Conservation (phyloP, 2,329 filamentous ascomycete genomes). For the Pseudocercospora macadamiae region DNA sequence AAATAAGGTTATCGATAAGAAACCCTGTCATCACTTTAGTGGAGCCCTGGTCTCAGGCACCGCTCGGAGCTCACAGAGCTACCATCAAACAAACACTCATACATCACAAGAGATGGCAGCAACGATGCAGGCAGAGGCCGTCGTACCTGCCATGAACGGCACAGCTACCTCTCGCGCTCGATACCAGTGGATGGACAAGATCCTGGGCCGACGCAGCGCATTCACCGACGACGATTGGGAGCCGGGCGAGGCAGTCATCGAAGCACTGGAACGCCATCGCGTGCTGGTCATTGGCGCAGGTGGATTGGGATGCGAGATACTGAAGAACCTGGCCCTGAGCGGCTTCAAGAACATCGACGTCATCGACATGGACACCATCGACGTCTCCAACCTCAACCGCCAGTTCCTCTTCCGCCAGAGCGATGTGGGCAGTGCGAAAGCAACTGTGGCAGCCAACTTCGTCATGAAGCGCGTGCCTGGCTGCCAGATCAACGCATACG, state of each 20-base stretch:
- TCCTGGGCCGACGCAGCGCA: slow-evolving; percentile 76
- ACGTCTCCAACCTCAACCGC: slow-evolving; percentile 96
- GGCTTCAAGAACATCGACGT: slow-evolving; percentile 98
- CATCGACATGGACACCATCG: slow-evolving; percentile 99
- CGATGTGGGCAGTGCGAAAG: slow-evolving; percentile 92
- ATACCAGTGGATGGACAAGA: slow-evolving; percentile 79
- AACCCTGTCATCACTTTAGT: neutral
- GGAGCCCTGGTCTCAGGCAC: slow-evolving; percentile 1
- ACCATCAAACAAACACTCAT: neutral
- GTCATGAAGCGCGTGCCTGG: slow-evolving; percentile 88
- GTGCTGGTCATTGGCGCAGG: slow-evolving; percentile 74
- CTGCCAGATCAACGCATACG: slow-evolving; percentile 90
- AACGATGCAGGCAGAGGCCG: slow-evolving; percentile 24
- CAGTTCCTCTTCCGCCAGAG: slow-evolving; percentile 92
- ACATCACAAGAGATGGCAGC: slow-evolving; percentile 24
- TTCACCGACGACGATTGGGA: slow-evolving; percentile 68
- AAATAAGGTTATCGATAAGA: slow-evolving; percentile 13
- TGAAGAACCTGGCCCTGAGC: slow-evolving; percentile 93
- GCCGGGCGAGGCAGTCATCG: slow-evolving; percentile 55
- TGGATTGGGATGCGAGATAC: slow-evolving; percentile 90
- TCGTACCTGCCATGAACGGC: slow-evolving; percentile 29
- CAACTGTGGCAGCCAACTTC: slow-evolving; percentile 87
- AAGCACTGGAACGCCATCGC: slow-evolving; percentile 68
- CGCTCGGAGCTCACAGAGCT: neutral
- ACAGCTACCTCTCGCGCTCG: slow-evolving; percentile 47